Base-by-base conservation (phyloP, 1,284 basidiomycete species). In the Cronartium quercuum region DNA sequence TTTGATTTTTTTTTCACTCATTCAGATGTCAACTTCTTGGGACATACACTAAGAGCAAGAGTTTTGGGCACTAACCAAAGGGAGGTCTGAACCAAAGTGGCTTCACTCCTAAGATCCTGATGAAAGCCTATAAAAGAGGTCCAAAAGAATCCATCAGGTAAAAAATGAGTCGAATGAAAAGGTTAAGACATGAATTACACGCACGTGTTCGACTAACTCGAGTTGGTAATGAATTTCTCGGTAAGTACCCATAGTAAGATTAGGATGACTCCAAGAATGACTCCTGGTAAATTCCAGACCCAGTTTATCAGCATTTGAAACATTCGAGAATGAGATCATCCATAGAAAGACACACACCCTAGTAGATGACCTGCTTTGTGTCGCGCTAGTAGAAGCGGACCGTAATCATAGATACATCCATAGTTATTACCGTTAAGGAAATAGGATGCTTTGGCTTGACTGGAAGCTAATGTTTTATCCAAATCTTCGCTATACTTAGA, bases 291-390 rank as follows among this genome's bases (percentile, higher is more conserved):
- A 61, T 61, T 18, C 5, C 29, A 37, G 37, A 37, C 29, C 9
- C 1, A 37, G 24, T 12, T 34, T 2, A 13, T 5, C 24, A 29
- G 6, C 58, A 3, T 35, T 15, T 6, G 35, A 66, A 58, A 73
- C 34, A 18, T 15, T 3, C 18, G 18, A 62, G 0, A 21, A 42
- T 38, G 24, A n/a, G 4, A 42, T 15, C 9, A 68, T 57, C 42
- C 5, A 63, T 47, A 63, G 12, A 18, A 51, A 15, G 2, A 70
- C 24, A 7, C 69, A 51, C 73, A 78, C 1, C 77, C 81, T 38
- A 81, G 79, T 42, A 79, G 66, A 68, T 82, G 81, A 1, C 81
- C 81, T 0, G 68, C 74, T 13, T 76, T 76, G 71, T 78, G 80
- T 0, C 77, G 71, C 34, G 68, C 64, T 4, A 76, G 61, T 13